These are phyloP conservation scores for Hericium alpestre DNA, from an alignment of 768 basidiomycete species.

Conservation along the genomic window DNA sequence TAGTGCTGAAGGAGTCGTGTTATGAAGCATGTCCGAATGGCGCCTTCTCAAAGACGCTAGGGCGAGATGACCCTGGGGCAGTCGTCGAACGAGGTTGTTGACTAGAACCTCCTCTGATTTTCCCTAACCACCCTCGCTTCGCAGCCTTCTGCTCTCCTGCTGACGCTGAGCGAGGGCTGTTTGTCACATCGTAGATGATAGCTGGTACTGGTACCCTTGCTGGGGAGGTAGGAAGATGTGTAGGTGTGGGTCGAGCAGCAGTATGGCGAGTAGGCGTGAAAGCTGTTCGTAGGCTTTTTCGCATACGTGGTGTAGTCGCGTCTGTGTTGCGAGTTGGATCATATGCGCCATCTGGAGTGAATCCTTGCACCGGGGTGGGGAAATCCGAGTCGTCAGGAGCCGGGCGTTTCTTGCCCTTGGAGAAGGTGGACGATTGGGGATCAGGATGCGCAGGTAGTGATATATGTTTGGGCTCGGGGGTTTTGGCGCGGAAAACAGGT, in stretches of 20 bases:
- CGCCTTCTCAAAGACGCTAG: slow-evolving; percentile 3
- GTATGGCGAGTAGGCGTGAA: slow-evolving; percentile 63
- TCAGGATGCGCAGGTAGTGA: neutral
- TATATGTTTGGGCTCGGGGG: slow-evolving; percentile 17
- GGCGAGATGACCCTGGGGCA: slow-evolving; percentile 1
- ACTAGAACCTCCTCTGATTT: slow-evolving; percentile 3
- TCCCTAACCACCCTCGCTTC: slow-evolving; percentile 10
- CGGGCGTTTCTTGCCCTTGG: slow-evolving; percentile 57
- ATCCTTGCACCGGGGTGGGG: slow-evolving; percentile 52
- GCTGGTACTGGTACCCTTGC: slow-evolving; percentile 28
- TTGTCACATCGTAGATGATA: slow-evolving; percentile 51
- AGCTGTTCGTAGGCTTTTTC: slow-evolving; percentile 51
- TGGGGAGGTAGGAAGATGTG: slow-evolving; percentile 35
- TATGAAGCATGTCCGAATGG: neutral
- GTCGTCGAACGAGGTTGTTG: neutral
- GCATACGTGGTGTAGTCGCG: slow-evolving; percentile 47
- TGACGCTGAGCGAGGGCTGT: slow-evolving; percentile 34
- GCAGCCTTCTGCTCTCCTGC: slow-evolving; percentile 1
- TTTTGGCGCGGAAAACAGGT: slow-evolving; percentile 17
- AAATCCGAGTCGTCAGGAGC: slow-evolving; percentile 71
- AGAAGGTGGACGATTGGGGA: slow-evolving; percentile 19
- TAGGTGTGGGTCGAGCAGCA: slow-evolving; percentile 27
- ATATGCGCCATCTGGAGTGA: slow-evolving; percentile 40
- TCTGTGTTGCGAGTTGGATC: slow-evolving; percentile 22
- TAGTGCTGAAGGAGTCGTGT: neutral